Evolutionary conservation across 2,329 filamentous ascomycete species (phyloP), one percentile per base, ranked within the genome.

Genomic region (Chalaropsis thielavioides): DNA sequence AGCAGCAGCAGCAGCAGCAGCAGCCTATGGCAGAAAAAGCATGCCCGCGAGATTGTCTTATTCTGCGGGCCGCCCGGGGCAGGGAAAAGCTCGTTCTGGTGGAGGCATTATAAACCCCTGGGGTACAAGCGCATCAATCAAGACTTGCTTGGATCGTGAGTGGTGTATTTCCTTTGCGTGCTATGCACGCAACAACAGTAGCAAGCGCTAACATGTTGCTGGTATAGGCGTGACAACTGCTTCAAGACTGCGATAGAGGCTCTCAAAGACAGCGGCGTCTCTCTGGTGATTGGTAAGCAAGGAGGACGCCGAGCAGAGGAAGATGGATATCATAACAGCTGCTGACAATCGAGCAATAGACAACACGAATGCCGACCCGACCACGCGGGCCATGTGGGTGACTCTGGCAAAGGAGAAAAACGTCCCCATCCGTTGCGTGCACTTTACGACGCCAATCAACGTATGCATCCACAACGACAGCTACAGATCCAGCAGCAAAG

Each of bases 51-150:
- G 64, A 77, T 97, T 15, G 83, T 97, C 27, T 75, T 97, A 7
- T 90, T 95, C 73, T 92, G 89, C 71, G 94, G 94, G 1, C 90
- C 89, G 60, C 94, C 94, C 0, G 92, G 89, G 0, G 85, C 90
- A 2, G 94, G 94, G 19, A 97, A 99, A 75, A 95, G 90, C 46
- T 92, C 90, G 0, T 96, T 94, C 71, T 96, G 87, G 75, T 90
- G 87, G 84, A 85, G 81, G 68, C 77, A 88, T 68, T 77, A 97
- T 43, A 80, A 91, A 72, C 88, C 88, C 27, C 75, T 94, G 35
- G 88, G 86, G 2, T 97, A 95, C 72, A 82, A 84, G 72, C 83
- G 94, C 60, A 83, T 96, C 38, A 99, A 97, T 70, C 94, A 97
- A 76, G 94, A 97, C 74, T 83, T 81, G 1, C 79, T 96, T 59